These are phyloP conservation scores for Lactifluus volemus DNA, from an alignment of 768 basidiomycete species.

Conservation along the genomic window DNA sequence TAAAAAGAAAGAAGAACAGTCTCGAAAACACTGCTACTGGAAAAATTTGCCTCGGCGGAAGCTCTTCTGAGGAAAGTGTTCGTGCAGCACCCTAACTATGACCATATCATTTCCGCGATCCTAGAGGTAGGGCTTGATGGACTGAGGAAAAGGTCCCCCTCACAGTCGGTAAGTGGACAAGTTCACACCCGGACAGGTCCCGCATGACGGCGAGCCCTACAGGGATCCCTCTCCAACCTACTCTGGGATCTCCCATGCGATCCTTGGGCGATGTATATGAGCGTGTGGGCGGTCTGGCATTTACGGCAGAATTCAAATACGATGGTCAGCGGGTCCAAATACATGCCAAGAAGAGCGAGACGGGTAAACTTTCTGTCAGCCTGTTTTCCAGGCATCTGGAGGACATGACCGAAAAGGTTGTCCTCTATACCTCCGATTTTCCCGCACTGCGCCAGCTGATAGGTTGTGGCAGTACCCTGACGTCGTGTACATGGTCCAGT, in stretches of 20 bases:
- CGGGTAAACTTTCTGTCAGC: slow-evolving; percentile 35
- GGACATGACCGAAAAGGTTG: slow-evolving; percentile 84
- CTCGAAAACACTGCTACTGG: slow-evolving; percentile 30
- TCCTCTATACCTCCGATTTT: slow-evolving; percentile 12
- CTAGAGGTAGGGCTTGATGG: slow-evolving; percentile 52
- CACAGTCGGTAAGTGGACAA: slow-evolving; percentile 48
- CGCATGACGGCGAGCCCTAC: slow-evolving; percentile 15
- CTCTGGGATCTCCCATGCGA: slow-evolving; percentile 78
- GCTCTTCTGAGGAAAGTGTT: slow-evolving; percentile 61
- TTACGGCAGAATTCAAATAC: slow-evolving; percentile 86
- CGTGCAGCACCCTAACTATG: slow-evolving; percentile 70
- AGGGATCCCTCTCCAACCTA: slow-evolving; percentile 80
- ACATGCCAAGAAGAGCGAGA: slow-evolving; percentile 38
- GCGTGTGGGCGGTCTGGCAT: slow-evolving; percentile 53
- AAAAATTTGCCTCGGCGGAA: slow-evolving; percentile 49
- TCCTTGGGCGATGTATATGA: slow-evolving; percentile 81
- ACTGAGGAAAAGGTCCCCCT: slow-evolving; percentile 53
- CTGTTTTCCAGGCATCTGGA: slow-evolving; percentile 87
- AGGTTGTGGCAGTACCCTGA: slow-evolving; percentile 63
- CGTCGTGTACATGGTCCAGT: slow-evolving; percentile 48
- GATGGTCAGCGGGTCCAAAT: slow-evolving; percentile 84
- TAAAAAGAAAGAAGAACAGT: slow-evolving; percentile 26
- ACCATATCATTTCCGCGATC: slow-evolving; percentile 54
- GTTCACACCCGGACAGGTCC: background rate
- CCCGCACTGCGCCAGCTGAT: slow-evolving; percentile 9